These are phyloP conservation scores for Penicillium sp. DNA, from an alignment of 2,329 filamentous ascomycete genomes.

Conservation along the genomic window DNA sequence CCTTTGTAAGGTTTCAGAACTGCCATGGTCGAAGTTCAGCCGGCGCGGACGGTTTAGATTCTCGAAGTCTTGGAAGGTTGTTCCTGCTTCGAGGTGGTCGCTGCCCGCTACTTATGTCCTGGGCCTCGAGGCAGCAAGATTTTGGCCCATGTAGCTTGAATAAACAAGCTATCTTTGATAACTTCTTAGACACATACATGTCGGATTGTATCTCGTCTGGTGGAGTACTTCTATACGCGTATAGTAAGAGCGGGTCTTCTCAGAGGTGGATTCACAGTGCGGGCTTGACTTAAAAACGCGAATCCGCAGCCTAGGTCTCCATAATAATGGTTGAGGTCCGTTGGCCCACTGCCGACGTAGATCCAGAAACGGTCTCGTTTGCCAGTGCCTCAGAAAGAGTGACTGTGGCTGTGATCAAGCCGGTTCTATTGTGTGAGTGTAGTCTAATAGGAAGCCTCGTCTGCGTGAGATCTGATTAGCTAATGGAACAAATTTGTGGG, in stretches of 20 bases:
- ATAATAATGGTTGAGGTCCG: background rate
- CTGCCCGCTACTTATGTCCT: background rate
- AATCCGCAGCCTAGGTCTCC: background rate
- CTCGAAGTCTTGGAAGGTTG: background rate
- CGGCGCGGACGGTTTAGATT: no score
- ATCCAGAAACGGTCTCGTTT: no score
- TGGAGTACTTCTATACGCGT: background rate
- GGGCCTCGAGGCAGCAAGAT: background rate
- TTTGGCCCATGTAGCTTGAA: background rate
- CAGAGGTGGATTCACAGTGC: background rate
- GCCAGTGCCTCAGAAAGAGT: no score
- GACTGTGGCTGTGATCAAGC: background rate
- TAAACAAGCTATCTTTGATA: background rate
- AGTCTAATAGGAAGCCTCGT: background rate
- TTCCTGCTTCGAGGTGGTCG: background rate
- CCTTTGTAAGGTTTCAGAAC: slow-evolving; percentile 1
- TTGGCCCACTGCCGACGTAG: no score
- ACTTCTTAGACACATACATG: background rate
- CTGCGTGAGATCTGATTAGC: background rate
- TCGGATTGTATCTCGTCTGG: background rate
- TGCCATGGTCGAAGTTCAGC: background rate
- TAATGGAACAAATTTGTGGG: background rate
- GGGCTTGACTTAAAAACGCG: background rate
- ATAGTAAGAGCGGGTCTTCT: background rate
- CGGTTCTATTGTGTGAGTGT: no score